Evolutionary conservation across 2,329 filamentous ascomycete species (phyloP).

Genomic region (Colletotrichum spaethianum): DNA sequence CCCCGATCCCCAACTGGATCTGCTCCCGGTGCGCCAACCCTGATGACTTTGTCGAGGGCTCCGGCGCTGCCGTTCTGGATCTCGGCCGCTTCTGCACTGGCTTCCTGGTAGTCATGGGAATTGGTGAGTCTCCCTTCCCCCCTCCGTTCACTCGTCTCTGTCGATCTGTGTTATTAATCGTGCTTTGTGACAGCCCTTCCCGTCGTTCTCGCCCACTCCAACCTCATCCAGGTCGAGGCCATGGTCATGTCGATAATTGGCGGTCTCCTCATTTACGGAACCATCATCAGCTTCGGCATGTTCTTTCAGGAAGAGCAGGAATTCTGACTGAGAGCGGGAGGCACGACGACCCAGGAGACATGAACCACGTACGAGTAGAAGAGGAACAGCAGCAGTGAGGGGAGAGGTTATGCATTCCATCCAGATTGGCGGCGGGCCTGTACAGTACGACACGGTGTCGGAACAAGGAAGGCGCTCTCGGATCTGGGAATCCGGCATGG

Average conservation of each 20-base stretch:
- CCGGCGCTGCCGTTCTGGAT: conserved; percentile 88
- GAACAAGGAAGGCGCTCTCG: conserved; percentile 28
- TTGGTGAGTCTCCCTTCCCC: conserved; percentile 76
- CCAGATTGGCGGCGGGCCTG: conserved; percentile 25
- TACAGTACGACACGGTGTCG: conserved; percentile 36
- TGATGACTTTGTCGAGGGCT: conserved; percentile 94
- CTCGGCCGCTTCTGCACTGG: conserved; percentile 95
- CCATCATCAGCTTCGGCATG: conserved; percentile 97
- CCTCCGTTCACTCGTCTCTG: neutral
- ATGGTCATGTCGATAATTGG: conserved; percentile 97
- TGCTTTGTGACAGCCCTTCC: conserved; percentile 77
- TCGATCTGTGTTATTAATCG: conserved; percentile 23
- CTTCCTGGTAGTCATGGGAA: conserved; percentile 96
- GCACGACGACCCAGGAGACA: neutral
- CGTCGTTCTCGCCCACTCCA: conserved; percentile 87
- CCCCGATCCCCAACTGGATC: conserved; percentile 97
- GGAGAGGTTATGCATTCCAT: neutral
- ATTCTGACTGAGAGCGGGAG: conserved; percentile 70
- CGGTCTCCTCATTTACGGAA: conserved; percentile 95
- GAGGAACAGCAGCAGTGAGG: neutral
- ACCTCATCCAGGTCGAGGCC: conserved; percentile 84
- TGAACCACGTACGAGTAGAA: conserved; percentile 3
- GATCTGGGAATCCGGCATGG: conserved; percentile 23
- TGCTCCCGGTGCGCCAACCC: conserved; percentile 89
- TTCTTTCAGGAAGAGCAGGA: conserved; percentile 99